These are phyloP conservation scores for Verticillium tricorpus DNA, from an alignment of 2,329 filamentous ascomycete species.

Conservation along the genomic window DNA sequence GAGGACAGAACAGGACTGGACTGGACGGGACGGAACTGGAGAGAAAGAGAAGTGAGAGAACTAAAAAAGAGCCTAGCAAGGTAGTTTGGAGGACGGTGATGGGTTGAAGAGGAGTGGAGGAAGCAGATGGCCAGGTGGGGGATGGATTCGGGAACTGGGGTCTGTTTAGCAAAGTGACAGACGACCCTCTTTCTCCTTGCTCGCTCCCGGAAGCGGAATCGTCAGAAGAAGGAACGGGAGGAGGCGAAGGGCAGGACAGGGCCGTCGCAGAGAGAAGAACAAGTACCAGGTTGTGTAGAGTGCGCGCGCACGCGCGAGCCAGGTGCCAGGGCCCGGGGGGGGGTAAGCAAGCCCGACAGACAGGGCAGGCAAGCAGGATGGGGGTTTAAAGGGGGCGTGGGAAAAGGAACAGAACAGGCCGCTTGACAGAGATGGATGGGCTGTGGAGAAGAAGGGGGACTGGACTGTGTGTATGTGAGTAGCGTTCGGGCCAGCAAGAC, in stretches of 20 bases:
- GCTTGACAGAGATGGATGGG: neutral
- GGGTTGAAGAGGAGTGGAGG: conserved; percentile 14
- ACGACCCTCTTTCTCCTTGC: neutral
- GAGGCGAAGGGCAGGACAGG: conserved; percentile 1
- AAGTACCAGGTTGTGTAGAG: conserved; percentile 1
- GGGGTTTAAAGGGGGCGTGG: conserved; percentile 2
- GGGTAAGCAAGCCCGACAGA: neutral
- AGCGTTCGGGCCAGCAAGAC: neutral
- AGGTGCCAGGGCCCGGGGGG: neutral
- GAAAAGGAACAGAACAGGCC: conserved; percentile 17
- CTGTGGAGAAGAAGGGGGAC: conserved; percentile 18
- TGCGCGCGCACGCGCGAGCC: neutral
- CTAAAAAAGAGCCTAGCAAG: conserved; percentile 14
- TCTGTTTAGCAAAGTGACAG: conserved; percentile 16
- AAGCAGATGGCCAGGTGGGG: conserved; percentile 5
- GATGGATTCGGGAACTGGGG: conserved; percentile 10
- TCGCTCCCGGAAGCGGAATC: conserved; percentile 6
- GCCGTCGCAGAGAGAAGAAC: conserved; percentile 3
- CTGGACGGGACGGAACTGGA: neutral
- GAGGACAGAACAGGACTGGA: neutral
- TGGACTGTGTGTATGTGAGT: neutral
- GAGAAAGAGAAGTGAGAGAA: conserved; percentile 7
- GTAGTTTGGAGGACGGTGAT: conserved; percentile 12
- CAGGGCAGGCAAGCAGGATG: neutral
- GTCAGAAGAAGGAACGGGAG: conserved; percentile 6